Evolutionary conservation across 208 protist genomes (phyloP).

Genomic region (Crithidia brevicula): DNA sequence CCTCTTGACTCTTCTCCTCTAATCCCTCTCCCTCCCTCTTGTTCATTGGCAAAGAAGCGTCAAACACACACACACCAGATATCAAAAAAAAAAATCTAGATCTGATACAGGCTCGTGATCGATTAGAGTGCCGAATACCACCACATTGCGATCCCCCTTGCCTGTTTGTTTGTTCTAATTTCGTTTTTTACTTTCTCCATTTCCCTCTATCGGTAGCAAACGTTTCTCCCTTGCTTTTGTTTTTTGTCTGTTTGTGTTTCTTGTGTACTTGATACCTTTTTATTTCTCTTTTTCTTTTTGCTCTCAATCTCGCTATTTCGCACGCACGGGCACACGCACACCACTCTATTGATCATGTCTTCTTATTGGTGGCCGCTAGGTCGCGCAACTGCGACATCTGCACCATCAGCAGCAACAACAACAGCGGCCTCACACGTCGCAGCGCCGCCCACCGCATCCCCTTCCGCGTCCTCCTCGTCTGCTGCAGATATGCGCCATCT

Average conservation of each 20-base stretch:
- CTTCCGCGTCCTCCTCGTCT: neutral
- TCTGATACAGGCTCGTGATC: no score
- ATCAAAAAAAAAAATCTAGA: no score
- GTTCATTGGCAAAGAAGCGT: no score
- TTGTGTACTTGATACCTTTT: slow-evolving; percentile 4
- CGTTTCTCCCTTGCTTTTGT: slow-evolving; percentile 7
- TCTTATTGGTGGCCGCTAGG: slow-evolving; percentile 36
- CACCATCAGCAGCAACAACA: neutral
- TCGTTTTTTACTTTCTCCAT: no score
- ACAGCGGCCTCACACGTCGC: neutral
- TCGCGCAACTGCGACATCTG: neutral
- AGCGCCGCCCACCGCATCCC: neutral
- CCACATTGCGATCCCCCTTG: no score
- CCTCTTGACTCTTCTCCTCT: no score
- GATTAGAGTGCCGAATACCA: no score
- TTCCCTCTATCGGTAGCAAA: no score
- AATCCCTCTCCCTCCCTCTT: no score
- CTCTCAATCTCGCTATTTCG: slow-evolving; percentile 8
- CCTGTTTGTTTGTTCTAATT: no score
- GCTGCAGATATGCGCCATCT: slow-evolving; percentile 20
- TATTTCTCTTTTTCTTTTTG: slow-evolving; percentile 15
- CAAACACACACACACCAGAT: no score
- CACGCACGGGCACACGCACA: neutral
- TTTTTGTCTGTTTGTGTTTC: slow-evolving; percentile 8
- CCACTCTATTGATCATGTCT: slow-evolving; percentile 12